These are phyloP conservation scores for Xylaria sp. DNA, from an alignment of 2,329 filamentous ascomycete genomes.

Conservation along the genomic window DNA sequence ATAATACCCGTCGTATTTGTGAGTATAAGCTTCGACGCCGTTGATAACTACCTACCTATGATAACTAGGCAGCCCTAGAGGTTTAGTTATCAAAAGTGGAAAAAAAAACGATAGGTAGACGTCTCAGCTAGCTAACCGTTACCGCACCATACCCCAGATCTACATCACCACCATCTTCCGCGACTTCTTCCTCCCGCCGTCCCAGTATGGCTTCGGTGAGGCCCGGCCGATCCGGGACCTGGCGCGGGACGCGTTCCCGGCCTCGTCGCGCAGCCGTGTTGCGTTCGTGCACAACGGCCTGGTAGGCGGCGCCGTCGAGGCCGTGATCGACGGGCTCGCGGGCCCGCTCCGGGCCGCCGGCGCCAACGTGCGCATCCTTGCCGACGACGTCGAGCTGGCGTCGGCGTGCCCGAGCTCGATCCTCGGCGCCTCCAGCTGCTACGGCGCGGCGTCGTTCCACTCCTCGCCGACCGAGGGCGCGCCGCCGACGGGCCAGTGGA, in stretches of 20 bases:
- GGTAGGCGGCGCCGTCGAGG: conserved; percentile 68
- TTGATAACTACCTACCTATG: too few species aligned
- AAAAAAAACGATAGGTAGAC: too few species aligned
- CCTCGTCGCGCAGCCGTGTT: conserved; percentile 67
- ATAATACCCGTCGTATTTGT: too few species aligned
- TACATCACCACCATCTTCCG: too few species aligned
- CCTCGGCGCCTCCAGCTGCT: conserved; percentile 69
- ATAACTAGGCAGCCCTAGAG: too few species aligned
- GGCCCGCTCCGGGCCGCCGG: conserved; percentile 32
- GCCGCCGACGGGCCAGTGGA: conserved; percentile 65
- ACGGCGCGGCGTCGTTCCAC: conserved; percentile 70
- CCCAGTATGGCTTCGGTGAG: conserved; percentile 70
- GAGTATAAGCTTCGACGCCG: too few species aligned
- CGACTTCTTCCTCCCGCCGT: conserved; percentile 70
- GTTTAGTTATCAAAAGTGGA: too few species aligned
- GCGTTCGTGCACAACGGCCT: conserved; percentile 75
- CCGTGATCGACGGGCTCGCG: conserved; percentile 65
- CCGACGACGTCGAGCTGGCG: conserved; percentile 55
- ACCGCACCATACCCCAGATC: too few species aligned
- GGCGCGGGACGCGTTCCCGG: conserved; percentile 58
- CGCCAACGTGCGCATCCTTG: conserved; percentile 36
- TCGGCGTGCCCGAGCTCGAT: conserved; percentile 64
- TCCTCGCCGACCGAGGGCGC: conserved; percentile 71
- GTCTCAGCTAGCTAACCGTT: too few species aligned
- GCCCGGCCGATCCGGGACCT: conserved; percentile 64